Base-by-base conservation (phyloP, 805 yeast species). In the Cyberlindnera americana region DNA sequence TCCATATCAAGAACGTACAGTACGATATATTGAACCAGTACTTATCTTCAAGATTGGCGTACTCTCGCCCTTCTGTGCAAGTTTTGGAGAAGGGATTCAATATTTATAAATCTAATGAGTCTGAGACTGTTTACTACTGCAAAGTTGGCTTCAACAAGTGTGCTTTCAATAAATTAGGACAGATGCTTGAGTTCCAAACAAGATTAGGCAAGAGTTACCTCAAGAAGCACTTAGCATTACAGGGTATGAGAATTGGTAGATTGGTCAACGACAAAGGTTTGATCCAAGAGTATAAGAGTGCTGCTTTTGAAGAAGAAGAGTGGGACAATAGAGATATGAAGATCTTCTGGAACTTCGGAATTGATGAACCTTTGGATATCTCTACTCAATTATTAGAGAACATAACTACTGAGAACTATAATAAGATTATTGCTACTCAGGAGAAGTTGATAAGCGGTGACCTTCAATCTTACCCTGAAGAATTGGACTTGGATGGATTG, bases 1-100 rank as follows among this genome's bases (percentile, higher is more conserved):
- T 90, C 37, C 75, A 78, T 26, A 74, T 88, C 49, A 86, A 83
- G 54, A 79, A 81, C 63, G 61, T 89, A 8, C 98, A 91, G 60
- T 67, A 72, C 36, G 96, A 90, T 53, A 74, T 86, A 0, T 58
- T 84, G 33, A 73, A 81, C 11, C 74, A 77, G 46, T 69, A 73
- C 46, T 51, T 81, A 9, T 60, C 69, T 9, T 66, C 78, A 0
- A 68, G 86, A 35, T 48, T 69, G 19, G 65, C 79, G 1, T 54
- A 77, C 0, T 46, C 69, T 1, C 58, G 54, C 27, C 85, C 86
- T 0, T 50, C 65, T 2, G 61, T 67, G 13, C 52, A 59, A 2
- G 62, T 65, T 17, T 50, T 64, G 13, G 59, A 66, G n/a, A 56
- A 60, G 4, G 64, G 71, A 5, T 65, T 64, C 32, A 56, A 66